Percentiles rank a stretch among this genome's conserved stretches.
These are phyloP conservation scores for Phytophthora fragariae DNA, from an alignment of 352 stramenopile species.

Conservation along the genomic window DNA sequence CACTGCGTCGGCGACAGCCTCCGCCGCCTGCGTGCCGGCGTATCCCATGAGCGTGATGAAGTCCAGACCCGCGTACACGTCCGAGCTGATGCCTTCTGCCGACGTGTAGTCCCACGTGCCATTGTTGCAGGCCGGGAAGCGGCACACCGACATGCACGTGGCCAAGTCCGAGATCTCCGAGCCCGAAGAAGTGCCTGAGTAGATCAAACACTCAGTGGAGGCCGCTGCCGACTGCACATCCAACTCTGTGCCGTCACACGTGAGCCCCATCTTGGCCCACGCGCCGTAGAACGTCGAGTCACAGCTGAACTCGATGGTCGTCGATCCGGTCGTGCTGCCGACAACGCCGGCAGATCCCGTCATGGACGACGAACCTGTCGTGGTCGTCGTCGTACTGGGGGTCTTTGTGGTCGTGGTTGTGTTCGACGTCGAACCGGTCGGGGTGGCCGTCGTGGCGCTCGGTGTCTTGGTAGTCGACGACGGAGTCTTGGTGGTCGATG, in stretches of 20 bases:
- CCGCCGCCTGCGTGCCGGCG: slow-evolving; percentile 42
- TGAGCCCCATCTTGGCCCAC: slow-evolving; percentile 73
- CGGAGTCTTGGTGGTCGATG: slow-evolving; percentile 20
- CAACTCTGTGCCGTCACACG: slow-evolving; percentile 57
- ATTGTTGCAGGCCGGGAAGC: slow-evolving; percentile 78
- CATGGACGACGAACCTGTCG: slow-evolving; percentile 24
- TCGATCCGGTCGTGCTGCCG: slow-evolving; percentile 17
- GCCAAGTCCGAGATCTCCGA: slow-evolving; percentile 60
- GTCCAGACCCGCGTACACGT: slow-evolving; percentile 75
- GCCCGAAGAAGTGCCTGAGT: slow-evolving; percentile 66
- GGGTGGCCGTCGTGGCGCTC: slow-evolving; percentile 2
- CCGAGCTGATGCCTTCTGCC: slow-evolving; percentile 68
- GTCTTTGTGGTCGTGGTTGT: not conserved
- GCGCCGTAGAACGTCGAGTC: slow-evolving; percentile 83
- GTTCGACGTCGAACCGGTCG: not conserved
- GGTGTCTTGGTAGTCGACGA: slow-evolving; percentile 17
- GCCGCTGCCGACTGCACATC: slow-evolving; percentile 56
- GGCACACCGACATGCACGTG: slow-evolving; percentile 83
- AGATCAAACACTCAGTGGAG: slow-evolving; percentile 79
- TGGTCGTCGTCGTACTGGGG: not conserved
- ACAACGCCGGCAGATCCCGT: slow-evolving; percentile 14
- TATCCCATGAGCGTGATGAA: slow-evolving; percentile 67
- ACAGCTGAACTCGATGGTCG: slow-evolving; percentile 68
- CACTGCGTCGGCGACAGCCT: slow-evolving; percentile 37
- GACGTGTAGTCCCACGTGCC: slow-evolving; percentile 81